These are phyloP conservation scores for Amaranthus tricolor DNA, from an alignment of 179 eudicot genomes.

Conservation along the genomic window DNA sequence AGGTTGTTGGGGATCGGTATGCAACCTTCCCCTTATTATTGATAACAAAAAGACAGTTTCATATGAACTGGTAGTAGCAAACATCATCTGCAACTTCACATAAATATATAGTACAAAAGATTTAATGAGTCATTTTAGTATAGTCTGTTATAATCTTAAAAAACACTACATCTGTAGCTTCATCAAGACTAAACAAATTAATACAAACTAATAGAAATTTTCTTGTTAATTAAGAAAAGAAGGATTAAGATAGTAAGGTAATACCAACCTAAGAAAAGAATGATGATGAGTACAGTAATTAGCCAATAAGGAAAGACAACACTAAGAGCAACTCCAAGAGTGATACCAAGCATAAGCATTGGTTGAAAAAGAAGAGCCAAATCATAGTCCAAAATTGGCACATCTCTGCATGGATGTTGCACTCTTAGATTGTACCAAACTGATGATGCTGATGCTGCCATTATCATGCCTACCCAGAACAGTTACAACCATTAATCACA, in stretches of 20 bases:
- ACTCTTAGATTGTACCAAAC: constrained; percentile 95
- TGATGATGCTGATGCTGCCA: constrained; percentile 96
- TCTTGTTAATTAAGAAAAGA: no score
- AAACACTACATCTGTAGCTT: no score
- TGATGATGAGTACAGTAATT: constrained; percentile 86
- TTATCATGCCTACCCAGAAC: constrained; percentile 77
- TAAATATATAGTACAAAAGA: no score
- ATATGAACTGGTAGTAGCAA: no score
- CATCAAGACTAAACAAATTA: no score
- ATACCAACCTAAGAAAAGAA: constrained; percentile 71
- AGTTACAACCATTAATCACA: not conserved
- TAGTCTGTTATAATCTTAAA: no score
- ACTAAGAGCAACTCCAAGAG: constrained; percentile 87
- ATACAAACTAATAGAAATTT: no score
- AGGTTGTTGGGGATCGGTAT: no score
- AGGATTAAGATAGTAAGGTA: not conserved
- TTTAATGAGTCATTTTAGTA: no score
- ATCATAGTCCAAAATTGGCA: constrained; percentile 88
- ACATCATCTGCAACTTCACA: no score
- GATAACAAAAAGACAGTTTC: no score
- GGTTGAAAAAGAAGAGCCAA: constrained; percentile 94
- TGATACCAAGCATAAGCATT: constrained; percentile 98
- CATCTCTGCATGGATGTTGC: constrained; percentile 85
- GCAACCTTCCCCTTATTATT: no score
- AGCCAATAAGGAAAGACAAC: constrained; percentile 98